These are phyloP conservation scores for Podospora bellae-mahoneyi DNA, from an alignment of 495 filamentous ascomycete species.

Conservation along the genomic window DNA sequence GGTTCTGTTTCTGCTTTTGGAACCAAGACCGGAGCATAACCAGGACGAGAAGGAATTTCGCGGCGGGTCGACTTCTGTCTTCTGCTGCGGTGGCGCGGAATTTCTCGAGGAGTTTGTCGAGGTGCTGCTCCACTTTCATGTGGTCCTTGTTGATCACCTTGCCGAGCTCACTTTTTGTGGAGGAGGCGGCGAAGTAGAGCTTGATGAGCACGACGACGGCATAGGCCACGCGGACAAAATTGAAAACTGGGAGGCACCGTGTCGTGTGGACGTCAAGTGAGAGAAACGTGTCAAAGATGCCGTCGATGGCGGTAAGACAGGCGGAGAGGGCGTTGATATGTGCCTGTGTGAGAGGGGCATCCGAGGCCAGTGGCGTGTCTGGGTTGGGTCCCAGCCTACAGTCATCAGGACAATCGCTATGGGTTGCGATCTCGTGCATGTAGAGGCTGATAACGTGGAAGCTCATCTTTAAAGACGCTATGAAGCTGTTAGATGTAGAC, in stretches of 20 bases:
- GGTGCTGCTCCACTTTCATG: slow-evolving; percentile 70
- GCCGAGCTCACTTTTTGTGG: slow-evolving; percentile 64
- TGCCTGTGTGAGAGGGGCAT: slow-evolving; percentile 51
- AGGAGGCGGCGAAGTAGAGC: slow-evolving; percentile 72
- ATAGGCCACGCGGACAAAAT: slow-evolving; percentile 71
- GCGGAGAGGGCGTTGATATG: slow-evolving; percentile 70
- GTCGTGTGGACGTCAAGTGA: slow-evolving; percentile 58
- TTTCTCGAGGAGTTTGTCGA: slow-evolving; percentile 62
- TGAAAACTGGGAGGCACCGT: slow-evolving; percentile 69
- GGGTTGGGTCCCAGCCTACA: slow-evolving; percentile 47
- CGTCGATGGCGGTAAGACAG: slow-evolving; percentile 69
- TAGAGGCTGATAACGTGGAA: slow-evolving; percentile 71
- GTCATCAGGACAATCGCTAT: slow-evolving; percentile 65
- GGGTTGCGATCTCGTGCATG: slow-evolving; percentile 82
- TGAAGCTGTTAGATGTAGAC: slow-evolving; percentile 9
- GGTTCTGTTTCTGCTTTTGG: slow-evolving; percentile 40
- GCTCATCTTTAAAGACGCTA: slow-evolving; percentile 56
- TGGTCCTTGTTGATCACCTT: slow-evolving; percentile 72
- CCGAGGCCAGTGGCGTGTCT: slow-evolving; percentile 42
- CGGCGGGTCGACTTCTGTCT: slow-evolving; percentile 63
- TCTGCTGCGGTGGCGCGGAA: slow-evolving; percentile 63
- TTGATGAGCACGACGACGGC: slow-evolving; percentile 85
- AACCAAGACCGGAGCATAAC: slow-evolving; percentile 74
- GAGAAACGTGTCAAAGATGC: slow-evolving; percentile 67
- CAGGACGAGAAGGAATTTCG: slow-evolving; percentile 74